Evolutionary conservation across 305 asterid species (phyloP), one percentile per base, ranked within the genome.

Genomic region (Fraxinus velutina): DNA sequence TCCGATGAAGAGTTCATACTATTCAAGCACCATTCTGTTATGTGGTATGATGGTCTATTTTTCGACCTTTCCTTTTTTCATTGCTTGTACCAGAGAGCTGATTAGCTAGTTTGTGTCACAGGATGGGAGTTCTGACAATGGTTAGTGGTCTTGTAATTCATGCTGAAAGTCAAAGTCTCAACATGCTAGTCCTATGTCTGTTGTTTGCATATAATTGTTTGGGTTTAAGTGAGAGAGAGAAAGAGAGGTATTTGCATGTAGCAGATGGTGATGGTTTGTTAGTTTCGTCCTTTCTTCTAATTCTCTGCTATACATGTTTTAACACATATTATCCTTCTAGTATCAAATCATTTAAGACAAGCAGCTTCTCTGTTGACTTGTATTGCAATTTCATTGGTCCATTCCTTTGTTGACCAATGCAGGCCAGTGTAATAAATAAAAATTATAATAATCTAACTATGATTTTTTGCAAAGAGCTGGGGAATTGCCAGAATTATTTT

Each of bases 341-440:
- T 21, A 9, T 62, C 34, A 8, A 62, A 62, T 62, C 22, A 22
- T 10, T 29, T 62, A 62, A 21, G 33, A 6, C 37, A 64, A 29
- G 32, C 5, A 70, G 44, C 81, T 74, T 57, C 33, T 24, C 29
- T n/a, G 21, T 71, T 37, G 9, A 75, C 55, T 79, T 27, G 70
- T 30, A 27, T 17, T 66, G 82, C 77, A 44, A 68, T 80, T 62
- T 83, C 62, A 60, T 34, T 37, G 75, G 15, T 68, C 66, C 15
- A 9, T 82, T 60, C 57, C 29, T 80, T 82, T 52, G 80, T 84
- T 75, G 70, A 68, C 80, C 73, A 64, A 76, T 52, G 77, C 47
- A 17, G 36, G 6, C 72, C n/a, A 15, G 73, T 39, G 73, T 36
- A 78, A 50, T 37, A 75, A 37, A 42, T 39, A 72, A 80, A 73